Percentiles rank a stretch among this genome's conserved stretches.
These are phyloP conservation scores for Begonia masoniana DNA, from an alignment of 306 rosid species.

Conservation along the genomic window DNA sequence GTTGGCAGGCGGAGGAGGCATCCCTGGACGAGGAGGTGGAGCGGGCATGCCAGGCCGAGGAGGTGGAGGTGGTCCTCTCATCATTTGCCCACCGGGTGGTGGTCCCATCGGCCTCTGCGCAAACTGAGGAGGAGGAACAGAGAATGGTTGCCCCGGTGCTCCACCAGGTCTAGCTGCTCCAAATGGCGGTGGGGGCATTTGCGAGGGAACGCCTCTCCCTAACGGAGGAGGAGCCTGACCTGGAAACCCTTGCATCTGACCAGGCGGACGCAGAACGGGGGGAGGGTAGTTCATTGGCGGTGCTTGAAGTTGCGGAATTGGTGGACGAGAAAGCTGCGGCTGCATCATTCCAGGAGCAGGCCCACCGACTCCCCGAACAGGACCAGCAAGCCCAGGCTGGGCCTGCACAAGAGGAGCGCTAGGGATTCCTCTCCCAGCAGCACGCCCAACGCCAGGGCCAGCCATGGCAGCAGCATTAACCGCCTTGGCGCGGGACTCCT, in stretches of 20 bases:
- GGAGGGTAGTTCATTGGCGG: slow-evolving; percentile 73
- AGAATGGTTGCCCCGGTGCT: slow-evolving; percentile 41
- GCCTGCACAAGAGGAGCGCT: slow-evolving; percentile 74
- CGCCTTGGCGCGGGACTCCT: slow-evolving; percentile 86
- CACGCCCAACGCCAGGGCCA: slow-evolving; percentile 84
- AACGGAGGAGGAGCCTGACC: slow-evolving; percentile 56
- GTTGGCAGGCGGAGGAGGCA: slow-evolving; percentile 92
- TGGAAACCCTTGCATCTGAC: slow-evolving; percentile 53
- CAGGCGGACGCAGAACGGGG: slow-evolving; percentile 66
- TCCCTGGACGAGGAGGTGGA: slow-evolving; percentile 80
- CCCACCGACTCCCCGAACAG: slow-evolving; percentile 89
- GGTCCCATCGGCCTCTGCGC: slow-evolving; percentile 98
- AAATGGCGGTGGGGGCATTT: slow-evolving; percentile 57
- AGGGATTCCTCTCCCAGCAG: slow-evolving; percentile 77
- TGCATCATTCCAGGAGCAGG: slow-evolving; percentile 99
- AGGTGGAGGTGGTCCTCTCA: slow-evolving; percentile 84
- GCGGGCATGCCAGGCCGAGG: slow-evolving; percentile 74
- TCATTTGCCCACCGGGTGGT: slow-evolving; percentile 92
- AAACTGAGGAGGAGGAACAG: slow-evolving; percentile 54
- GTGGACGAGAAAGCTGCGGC: slow-evolving; percentile 83
- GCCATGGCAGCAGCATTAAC: slow-evolving; percentile 66
- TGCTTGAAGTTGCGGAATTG: slow-evolving; percentile 43
- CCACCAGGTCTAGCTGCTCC: slow-evolving; percentile 48
- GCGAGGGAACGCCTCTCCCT: slow-evolving; percentile 57
- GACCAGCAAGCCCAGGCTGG: slow-evolving; percentile 89